phyloP scores from a whole-genome alignment of 176 grass and related monocot species.

The Lolium multiflorum region DNA sequence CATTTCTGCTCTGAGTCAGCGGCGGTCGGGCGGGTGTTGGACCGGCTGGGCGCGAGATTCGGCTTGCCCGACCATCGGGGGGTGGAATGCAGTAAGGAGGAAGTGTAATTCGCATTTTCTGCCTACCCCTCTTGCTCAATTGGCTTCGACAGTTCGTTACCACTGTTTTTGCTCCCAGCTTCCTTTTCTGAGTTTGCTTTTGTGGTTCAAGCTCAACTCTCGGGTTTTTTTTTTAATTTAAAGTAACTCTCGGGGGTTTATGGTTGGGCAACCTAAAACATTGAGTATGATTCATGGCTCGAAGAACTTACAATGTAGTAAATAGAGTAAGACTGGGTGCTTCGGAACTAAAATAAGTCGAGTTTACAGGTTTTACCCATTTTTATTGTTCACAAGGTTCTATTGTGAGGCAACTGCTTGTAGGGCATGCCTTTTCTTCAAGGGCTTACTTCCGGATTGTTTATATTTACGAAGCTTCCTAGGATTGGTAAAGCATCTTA shows the following conservation, averaged over 20 bases:
- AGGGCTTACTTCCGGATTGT: slow-evolving; percentile 21
- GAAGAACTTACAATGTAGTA: not conserved
- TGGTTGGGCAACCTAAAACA: not conserved
- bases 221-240: not conserved
- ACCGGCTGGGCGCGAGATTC: not conserved
- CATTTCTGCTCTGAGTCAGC: not conserved
- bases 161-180: not conserved
- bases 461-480: slow-evolving; percentile 6
- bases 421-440: slow-evolving; percentile 14
- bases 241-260: slow-evolving; percentile 20
- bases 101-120: not conserved
- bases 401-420: not conserved
- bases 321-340: not conserved
- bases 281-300: not conserved
- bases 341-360: not conserved
- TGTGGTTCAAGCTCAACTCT: slow-evolving; percentile 25
- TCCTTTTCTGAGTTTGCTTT: not conserved
- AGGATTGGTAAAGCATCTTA: not conserved
- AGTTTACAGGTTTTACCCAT: not conserved
- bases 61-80: not conserved
- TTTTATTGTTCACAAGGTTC: slow-evolving; percentile 28
- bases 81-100: slow-evolving; percentile 17
- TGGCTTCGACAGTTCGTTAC: not conserved
- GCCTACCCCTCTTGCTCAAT: not conserved
- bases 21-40: not conserved